Base-by-base conservation (phyloP, 495 filamentous ascomycete genomes). In the Podospora fimiseda region DNA sequence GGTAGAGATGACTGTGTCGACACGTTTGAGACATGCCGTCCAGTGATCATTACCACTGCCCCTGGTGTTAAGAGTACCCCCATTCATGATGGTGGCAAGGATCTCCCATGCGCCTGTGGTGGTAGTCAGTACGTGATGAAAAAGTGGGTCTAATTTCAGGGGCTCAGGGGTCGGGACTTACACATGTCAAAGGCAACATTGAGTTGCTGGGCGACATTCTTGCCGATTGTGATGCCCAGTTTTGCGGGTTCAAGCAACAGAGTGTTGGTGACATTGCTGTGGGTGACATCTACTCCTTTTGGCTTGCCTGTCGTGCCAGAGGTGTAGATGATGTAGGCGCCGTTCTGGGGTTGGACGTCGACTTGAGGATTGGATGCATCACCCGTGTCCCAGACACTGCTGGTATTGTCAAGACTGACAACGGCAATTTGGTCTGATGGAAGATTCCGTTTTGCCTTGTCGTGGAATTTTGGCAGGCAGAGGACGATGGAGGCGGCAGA, bases 311-410 rank as follows among this genome's bases (percentile, higher is more conserved):
- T 74, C 3, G 68, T 72, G 9, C 70, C 70, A 9, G 69, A 72
- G 8, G 70, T 74, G 47, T 72, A 74, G 14, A 74, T 72, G 43
- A 74, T 59, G 44, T 72, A 74, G n/a, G 64, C 60, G 15, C 66
- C 68, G 51, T 65, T 58, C 24, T 63, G 54, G n/a, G 68, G 41
- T 11, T 56, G 22, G 33, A 65, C 55, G 16, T 37, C 2, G 2
- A 68, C 49, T 0, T 23, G 39, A 0, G 61, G 65, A 37, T 38
- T 42, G 23, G 22, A 20, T 20, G 19, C 22, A 18, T 46, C 43
- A 5, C 49, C 37, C 2, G 22, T 15, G 5, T 5, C 23, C 44
- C 44, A 47, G 2, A 47, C 2, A 14, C 24, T 23, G 22, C 44
- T 47, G 8, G 1, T 1, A 23, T 7, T 22, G 13, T 47, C 20